phyloP scores from a whole-genome alignment of 768 basidiomycete species.

The Lactifluus piperatus region DNA sequence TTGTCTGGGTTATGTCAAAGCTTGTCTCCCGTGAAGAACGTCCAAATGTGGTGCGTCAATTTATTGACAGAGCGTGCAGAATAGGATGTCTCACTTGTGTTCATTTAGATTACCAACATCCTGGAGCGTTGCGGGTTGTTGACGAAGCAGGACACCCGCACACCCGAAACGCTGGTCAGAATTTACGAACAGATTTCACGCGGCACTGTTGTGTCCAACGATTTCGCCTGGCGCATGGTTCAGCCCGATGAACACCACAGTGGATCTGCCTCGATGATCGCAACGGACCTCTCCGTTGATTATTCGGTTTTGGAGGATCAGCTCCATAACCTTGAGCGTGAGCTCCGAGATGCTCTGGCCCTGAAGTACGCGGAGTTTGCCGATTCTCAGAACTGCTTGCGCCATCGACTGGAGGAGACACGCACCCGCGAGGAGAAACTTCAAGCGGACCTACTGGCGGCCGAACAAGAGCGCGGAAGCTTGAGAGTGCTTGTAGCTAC shows the following conservation, averaged over 20 bases:
- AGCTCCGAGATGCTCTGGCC: neutral
- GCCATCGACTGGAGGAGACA: neutral
- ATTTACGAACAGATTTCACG: constrained; percentile 6
- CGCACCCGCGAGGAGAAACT: neutral
- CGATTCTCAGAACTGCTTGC: neutral
- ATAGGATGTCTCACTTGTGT: neutral
- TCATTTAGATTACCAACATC: neutral
- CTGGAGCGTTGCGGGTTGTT: neutral
- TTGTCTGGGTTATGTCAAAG: neutral
- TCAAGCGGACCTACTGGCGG: neutral
- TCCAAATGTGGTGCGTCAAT: neutral
- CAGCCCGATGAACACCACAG: neutral
- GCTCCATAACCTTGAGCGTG: neutral
- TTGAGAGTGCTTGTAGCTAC: neutral
- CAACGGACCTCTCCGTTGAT: neutral
- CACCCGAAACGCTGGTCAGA: neutral
- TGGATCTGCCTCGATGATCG: neutral
- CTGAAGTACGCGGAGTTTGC: neutral
- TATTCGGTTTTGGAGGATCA: neutral
- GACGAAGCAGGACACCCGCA: neutral
- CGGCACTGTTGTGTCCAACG: neutral
- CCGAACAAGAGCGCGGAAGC: neutral
- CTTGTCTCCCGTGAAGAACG: neutral
- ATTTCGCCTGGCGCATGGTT: neutral
- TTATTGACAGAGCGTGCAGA: neutral